Percentiles rank a stretch among this genome's conserved stretches.
These are phyloP conservation scores for Primulina eburnea DNA, from an alignment of 257 asterid genomes.

Conservation along the genomic window DNA sequence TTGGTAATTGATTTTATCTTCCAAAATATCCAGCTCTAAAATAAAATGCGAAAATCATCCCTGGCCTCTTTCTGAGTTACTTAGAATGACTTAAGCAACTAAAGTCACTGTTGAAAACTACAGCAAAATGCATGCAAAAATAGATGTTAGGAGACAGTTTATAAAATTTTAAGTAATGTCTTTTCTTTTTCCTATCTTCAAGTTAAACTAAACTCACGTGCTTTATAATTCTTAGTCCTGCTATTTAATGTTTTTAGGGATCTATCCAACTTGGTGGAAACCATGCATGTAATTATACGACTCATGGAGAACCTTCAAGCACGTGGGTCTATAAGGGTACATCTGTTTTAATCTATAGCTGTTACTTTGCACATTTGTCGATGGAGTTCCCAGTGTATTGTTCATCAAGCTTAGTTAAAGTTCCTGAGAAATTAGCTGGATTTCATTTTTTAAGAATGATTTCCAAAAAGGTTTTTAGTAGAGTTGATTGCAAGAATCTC, in stretches of 20 bases:
- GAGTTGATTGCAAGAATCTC: neutral
- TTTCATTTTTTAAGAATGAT: neutral
- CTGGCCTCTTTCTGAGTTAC: neutral
- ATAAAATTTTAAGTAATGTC: neutral
- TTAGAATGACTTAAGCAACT: neutral
- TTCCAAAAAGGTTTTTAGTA: neutral
- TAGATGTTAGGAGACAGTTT: slow-evolving; percentile 1
- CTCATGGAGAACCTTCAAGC: slow-evolving; percentile 88
- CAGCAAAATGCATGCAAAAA: slow-evolving; percentile 8
- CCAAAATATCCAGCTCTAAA: neutral
- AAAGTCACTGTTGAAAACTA: slow-evolving; percentile 12
- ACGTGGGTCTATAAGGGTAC: slow-evolving; percentile 86
- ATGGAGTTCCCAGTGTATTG: neutral
- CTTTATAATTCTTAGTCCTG: slow-evolving; percentile 21
- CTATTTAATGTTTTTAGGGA: slow-evolving; percentile 54
- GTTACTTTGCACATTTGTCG: slow-evolving; percentile 15
- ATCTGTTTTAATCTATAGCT: slow-evolving; percentile 17
- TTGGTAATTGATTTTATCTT: neutral
- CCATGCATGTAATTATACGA: slow-evolving; percentile 63
- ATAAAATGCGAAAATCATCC: neutral
- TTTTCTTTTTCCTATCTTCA: slow-evolving; percentile 11
- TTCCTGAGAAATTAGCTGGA: neutral
- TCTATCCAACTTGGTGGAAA: slow-evolving; percentile 91
- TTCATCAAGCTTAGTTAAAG: slow-evolving; percentile 11
- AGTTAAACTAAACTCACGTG: slow-evolving; percentile 8